Base-by-base conservation (phyloP, 192 early-diverging fungal species). In the Coemansia sp. region DNA sequence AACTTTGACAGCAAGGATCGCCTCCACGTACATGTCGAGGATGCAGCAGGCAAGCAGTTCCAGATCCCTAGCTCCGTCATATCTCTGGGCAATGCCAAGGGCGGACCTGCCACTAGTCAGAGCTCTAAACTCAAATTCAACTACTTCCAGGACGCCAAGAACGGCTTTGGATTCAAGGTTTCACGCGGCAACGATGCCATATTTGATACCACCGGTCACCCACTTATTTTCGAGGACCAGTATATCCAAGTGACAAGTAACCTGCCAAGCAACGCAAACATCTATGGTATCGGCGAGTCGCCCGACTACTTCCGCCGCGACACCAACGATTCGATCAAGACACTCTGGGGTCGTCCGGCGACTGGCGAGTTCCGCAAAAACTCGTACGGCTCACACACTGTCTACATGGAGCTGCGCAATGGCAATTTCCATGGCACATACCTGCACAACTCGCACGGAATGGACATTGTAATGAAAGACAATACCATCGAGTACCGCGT, bases 201-300 rank as follows among this genome's bases (percentile, higher is more conserved):
- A 8, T 70, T 70, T 10, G 54, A 70, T 37, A 70, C 67, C 11
- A 43, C 51, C 1, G 67, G 50, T 5, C 50, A 60, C 11, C 64
- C 78, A 1, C 53, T 86, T 10, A 77, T 87, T 11, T 85, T 77
- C 28, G 80, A 85, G 49, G 78, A 84, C 50, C 80, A 86, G 54
- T 87, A 84, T 41, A 55, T 87, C 5, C 80, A 85, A 54, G 43
- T 87, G 17, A 81, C 82, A 2, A 73, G 81, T 11, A 52, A 22
- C 1, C 35, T 85, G 29, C 83, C 84, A 7, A 19, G 32, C 0
- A 47, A 82, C 28, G 80, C 84, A 13, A 83, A 85, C 36, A 79
- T 87, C 41, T 87, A 83, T 46, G 85, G 85, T 10, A 61, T 87
- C 8, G 85, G 85, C 13, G 84, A 87, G 55, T 60, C 74, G 5